These are phyloP conservation scores for Crithidia acanthocephali DNA, from an alignment of 208 protist genomes.

Conservation along the genomic window DNA sequence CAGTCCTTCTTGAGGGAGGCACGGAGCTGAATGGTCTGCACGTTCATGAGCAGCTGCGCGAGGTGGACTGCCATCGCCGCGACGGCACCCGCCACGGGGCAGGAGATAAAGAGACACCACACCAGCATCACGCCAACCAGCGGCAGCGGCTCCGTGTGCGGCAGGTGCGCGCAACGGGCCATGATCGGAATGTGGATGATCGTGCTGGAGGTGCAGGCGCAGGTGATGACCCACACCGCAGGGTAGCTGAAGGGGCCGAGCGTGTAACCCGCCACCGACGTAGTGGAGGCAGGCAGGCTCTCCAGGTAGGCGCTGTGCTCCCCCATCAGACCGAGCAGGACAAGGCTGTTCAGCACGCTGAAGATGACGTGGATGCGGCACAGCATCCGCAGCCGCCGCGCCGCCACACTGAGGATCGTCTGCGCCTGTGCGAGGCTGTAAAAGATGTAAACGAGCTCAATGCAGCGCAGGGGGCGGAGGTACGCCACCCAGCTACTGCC, in stretches of 20 bases:
- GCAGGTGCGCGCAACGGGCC: constrained; percentile 61
- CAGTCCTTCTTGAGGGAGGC: neutral
- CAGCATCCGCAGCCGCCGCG: constrained; percentile 60
- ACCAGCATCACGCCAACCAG: constrained; percentile 71
- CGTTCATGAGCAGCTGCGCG: constrained; percentile 64
- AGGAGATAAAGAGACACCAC: constrained; percentile 58
- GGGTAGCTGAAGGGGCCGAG: constrained; percentile 79
- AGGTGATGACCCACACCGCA: constrained; percentile 84
- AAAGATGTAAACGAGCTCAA: constrained; percentile 71
- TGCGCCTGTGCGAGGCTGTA: constrained; percentile 64
- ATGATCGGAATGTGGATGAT: constrained; percentile 86
- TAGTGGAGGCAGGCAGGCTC: constrained; percentile 21
- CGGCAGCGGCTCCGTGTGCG: constrained; percentile 43
- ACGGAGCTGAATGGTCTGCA: constrained; percentile 41
- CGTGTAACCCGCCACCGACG: constrained; percentile 49
- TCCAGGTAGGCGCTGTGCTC: constrained; percentile 50
- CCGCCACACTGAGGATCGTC: constrained; percentile 53
- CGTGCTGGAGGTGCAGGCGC: constrained; percentile 66
- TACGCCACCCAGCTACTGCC: constrained; percentile 28
- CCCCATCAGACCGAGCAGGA: constrained; percentile 62
- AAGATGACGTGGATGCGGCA: constrained; percentile 69
- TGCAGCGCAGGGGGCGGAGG: constrained; percentile 36
- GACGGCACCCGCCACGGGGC: constrained; percentile 51
- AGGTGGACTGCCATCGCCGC: constrained; percentile 62
- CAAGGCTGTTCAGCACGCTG: constrained; percentile 46